Evolutionary conservation across 2,329 filamentous ascomycete species (phyloP), one percentile per base, ranked within the genome.

Genomic region (Hymenoscyphus repandus): DNA sequence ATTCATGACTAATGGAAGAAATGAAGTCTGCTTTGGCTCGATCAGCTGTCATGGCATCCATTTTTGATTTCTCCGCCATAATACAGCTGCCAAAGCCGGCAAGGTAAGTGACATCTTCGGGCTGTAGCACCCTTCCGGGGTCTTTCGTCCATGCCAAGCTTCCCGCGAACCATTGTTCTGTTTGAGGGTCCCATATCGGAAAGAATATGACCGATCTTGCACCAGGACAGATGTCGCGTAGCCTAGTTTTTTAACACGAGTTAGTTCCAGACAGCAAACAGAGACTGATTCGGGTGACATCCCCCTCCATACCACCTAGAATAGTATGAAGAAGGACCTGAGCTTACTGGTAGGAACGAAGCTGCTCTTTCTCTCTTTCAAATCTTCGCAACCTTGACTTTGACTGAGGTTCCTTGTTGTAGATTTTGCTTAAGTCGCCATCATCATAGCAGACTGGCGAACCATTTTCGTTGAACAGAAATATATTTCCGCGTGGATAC

Each of bases 1-100:
- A 65, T 59, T 84, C 81, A 57, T 84, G 81, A 9, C 76, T 80
- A 3, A 85, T 72, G 0, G 76, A 82, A 0, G 77, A 76, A 4
- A 85, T 71, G 20, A 81, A 75, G 50, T 82, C 78, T 1, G 74
- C 72, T 58, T 81, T 81, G n/a, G 76, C 47, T 2, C 51, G 54
- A 36, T 60, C 56, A 15, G 59, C 62, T 4, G 66, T 64, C n/a
- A 71, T 45, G 2, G 70, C 68, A 52, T 75, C 70, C 7, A 78
- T 52, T 1, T 74, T 70, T 0, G 74, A 72, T 0, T 82, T 67
- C 44, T 83, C 79, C 0, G 75, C 71, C 69, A 80, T 80, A 15
- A 80, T 75, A 1, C 75, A 73, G 45, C 74, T 74, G 0, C 72
- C 72, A 50, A 81, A 80, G 0, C 72, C 74, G 2, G 66, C 63